These are phyloP conservation scores for Eucalyptus marginata DNA, from an alignment of 345 rosid genomes.

Conservation along the genomic window DNA sequence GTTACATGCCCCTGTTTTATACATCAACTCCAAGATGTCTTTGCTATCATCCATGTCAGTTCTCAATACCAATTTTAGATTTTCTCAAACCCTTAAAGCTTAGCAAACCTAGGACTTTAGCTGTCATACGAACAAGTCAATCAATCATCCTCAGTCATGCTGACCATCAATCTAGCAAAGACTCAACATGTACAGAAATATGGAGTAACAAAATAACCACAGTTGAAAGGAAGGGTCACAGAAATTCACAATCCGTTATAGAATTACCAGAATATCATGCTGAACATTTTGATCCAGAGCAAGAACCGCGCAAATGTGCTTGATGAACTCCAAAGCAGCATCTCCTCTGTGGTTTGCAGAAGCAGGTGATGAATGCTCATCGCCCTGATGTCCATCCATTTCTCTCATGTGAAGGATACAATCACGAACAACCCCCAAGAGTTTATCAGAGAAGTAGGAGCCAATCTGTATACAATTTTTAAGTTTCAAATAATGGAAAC, in stretches of 20 bases:
- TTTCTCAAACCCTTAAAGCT: not conserved
- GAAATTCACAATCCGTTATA: not conserved
- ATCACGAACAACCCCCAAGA: constrained; percentile 57
- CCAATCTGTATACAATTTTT: constrained; percentile 35
- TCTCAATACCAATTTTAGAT: not conserved
- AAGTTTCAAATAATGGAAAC: not conserved
- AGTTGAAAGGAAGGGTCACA: not conserved
- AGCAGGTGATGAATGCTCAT: constrained; percentile 2
- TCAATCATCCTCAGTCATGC: not conserved
- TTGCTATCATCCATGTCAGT: not conserved
- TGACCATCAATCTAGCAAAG: not conserved
- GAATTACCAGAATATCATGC: constrained; percentile 76
- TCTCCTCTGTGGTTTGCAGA: constrained; percentile 23
- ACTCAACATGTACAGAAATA: not conserved
- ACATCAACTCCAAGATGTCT: not conserved
- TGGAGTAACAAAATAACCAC: not conserved
- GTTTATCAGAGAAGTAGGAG: constrained; percentile 58
- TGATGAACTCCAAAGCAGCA: constrained; percentile 74
- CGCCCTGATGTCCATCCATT: constrained; percentile 18
- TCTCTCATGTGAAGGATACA: constrained; percentile 42
- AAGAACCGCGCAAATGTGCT: constrained; percentile 68
- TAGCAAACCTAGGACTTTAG: not conserved
- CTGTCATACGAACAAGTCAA: not conserved
- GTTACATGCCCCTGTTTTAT: not conserved
- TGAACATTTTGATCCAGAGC: constrained; percentile 76